Percentiles rank a stretch among this genome's conserved stretches.
Evolutionary conservation across 2,329 filamentous ascomycete species (phyloP).

Genomic region (Colletotrichum liriopes): DNA sequence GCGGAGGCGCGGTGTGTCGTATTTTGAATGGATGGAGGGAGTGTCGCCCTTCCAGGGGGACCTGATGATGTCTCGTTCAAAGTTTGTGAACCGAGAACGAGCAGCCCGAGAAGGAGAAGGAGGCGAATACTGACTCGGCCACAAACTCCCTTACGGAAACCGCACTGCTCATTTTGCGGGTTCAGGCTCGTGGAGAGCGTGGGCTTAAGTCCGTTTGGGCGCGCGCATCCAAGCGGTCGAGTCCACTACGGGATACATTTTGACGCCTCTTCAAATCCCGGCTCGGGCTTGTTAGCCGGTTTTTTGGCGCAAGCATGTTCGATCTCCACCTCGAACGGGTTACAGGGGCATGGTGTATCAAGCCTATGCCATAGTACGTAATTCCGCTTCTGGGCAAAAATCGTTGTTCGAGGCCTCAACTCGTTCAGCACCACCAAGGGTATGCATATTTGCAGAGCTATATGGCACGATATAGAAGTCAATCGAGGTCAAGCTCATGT

Average conservation of each 20-base stretch:
- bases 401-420: background rate
- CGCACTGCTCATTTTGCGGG: background rate
- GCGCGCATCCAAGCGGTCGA: background rate
- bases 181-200: background rate
- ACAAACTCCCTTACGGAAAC: background rate
- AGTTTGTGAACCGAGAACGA: background rate
- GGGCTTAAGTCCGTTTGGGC: background rate
- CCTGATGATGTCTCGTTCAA: background rate
- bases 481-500: background rate
- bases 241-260: background rate
- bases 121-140: conserved; percentile 1
- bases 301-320: background rate
- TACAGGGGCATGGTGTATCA: too few relatives aligned
- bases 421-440: background rate
- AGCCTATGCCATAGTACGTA: background rate
- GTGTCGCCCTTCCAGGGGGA: background rate
- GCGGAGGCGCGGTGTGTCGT: background rate
- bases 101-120: background rate
- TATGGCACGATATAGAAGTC: background rate
- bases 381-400: background rate
- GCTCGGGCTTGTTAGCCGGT: background rate
- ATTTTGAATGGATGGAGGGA: background rate
- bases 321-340: background rate
- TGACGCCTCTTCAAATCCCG: background rate
- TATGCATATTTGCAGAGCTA: background rate